Percentiles rank a stretch among this genome's conserved stretches.
Conservation (phyloP, 129 eudicot genomes). For the Glebionis coronaria region DNA sequence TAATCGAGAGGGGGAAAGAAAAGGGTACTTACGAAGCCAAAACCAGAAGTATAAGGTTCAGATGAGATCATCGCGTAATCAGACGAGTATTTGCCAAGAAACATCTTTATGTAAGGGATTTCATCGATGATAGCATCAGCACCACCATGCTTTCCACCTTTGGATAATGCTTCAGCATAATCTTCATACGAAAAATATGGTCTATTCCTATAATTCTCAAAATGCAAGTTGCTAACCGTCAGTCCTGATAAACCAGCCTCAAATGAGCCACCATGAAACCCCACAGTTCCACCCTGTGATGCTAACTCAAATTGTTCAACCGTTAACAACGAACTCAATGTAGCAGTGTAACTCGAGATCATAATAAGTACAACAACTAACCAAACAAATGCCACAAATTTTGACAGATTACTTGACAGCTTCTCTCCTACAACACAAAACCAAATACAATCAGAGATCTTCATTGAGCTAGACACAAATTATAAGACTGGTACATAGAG, state of each 20-base stretch:
- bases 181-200: slow-evolving; percentile 20
- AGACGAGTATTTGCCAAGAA: slow-evolving; percentile 33
- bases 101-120: slow-evolving; percentile 41
- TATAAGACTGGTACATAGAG: not conserved
- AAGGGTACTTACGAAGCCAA: slow-evolving; percentile 39
- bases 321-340: slow-evolving; percentile 37
- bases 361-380: slow-evolving; percentile 35
- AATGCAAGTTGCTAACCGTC: slow-evolving; percentile 26
- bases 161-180: slow-evolving; percentile 33
- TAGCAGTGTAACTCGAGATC: slow-evolving; percentile 54
- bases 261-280: slow-evolving; percentile 32
- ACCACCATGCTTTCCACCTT: slow-evolving; percentile 38
- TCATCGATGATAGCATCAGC: slow-evolving; percentile 44
- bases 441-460: not conserved
- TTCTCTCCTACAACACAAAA: slow-evolving; percentile 20
- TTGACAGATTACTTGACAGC: slow-evolving; percentile 29
- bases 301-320: slow-evolving; percentile 39
- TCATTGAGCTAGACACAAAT: not conserved
- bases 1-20: not conserved
- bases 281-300: slow-evolving; percentile 26
- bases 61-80: slow-evolving; percentile 34
- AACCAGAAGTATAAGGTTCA: slow-evolving; percentile 28
- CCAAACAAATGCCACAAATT: slow-evolving; percentile 39
- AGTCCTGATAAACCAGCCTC: slow-evolving; percentile 18
- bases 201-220: slow-evolving; percentile 15